Evolutionary conservation across 306 rosid genomes (phyloP), one percentile per base, ranked within the genome.

Genomic region (Cyclanthera cordifolia): DNA sequence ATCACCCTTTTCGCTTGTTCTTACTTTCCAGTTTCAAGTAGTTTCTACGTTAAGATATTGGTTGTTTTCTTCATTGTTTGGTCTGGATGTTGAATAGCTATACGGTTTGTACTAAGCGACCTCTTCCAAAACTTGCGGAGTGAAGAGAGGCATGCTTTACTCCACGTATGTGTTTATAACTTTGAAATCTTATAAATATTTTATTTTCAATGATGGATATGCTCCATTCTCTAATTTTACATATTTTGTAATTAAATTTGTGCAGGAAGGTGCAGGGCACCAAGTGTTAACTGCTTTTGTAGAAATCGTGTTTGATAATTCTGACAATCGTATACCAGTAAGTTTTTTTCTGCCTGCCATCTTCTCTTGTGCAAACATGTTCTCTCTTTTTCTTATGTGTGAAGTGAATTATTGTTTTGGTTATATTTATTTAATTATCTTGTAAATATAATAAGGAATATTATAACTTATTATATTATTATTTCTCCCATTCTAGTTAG

Each of bases 271-370:
- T 43, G 96, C 96, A 73, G 98, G 98, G 67, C 86, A 87, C 75
- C 95, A 86, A 71, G 96, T 93, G 58, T 73, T 84, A 71, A 84
- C 94, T 69, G 96, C 98, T 3, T 93, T 93, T 80, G 98, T 93
- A 78, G 98, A 93, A 91, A 93, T 93, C 69, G 95, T 93, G 74
- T 93, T 93, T 72, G 98, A 93, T 75, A 93, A 93, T 72, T 83
- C 89, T 41, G 98, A 93, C 79, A 86, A 89, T 72, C 95, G 98
- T 48, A 93, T 93, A 72, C 98, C 98, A 91, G 98, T 92, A 84
- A 79, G 57, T 25, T 54, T 46, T 46, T 23, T 65, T 65, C 37
- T 65, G 28, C 53, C 37, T 65, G 70, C 34, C 45, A 23, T 65
- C 70, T 19, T 39, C 8, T 39, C 4, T 63, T 13, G 51, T 59